Evolutionary conservation across 805 yeast genomes (phyloP).

Genomic region (Kodamaea kakaduensis): DNA sequence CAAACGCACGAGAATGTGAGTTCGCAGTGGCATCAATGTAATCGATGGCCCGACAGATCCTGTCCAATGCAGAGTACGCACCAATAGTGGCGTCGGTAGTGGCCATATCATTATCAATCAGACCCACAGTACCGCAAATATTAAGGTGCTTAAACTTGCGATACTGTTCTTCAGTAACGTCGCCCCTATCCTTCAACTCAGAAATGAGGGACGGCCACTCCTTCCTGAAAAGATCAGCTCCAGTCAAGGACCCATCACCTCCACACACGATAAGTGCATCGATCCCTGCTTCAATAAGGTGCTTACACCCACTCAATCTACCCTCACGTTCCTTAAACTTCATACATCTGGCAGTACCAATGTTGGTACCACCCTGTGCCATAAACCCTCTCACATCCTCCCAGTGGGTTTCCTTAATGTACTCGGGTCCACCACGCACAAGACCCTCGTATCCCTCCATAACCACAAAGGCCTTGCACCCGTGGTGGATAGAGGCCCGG

Average conservation of each 20-base stretch:
- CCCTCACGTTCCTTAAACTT: slow-evolving; percentile 85
- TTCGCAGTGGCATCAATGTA: slow-evolving; percentile 97
- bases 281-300: slow-evolving; percentile 81
- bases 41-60: slow-evolving; percentile 92
- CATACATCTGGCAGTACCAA: slow-evolving; percentile 93
- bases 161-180: slow-evolving; percentile 55
- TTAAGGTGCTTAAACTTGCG: slow-evolving; percentile 67
- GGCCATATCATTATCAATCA: slow-evolving; percentile 98
- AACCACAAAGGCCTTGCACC: slow-evolving; percentile 88
- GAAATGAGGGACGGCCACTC: slow-evolving; percentile 90
- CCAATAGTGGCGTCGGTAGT: slow-evolving; percentile 96
- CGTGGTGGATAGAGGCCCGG: slow-evolving; percentile 80
- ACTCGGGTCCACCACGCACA: slow-evolving; percentile 73
- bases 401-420: slow-evolving; percentile 80
- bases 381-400: slow-evolving; percentile 93
- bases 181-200: slow-evolving; percentile 58
- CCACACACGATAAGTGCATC: slow-evolving; percentile 96
- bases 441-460: slow-evolving; percentile 95
- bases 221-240: slow-evolving; percentile 89
- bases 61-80: slow-evolving; percentile 86
- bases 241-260: slow-evolving; percentile 97
- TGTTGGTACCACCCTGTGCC: slow-evolving; percentile 88
- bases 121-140: slow-evolving; percentile 93
- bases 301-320: slow-evolving; percentile 75
- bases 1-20: slow-evolving; percentile 96